Evolutionary conservation across 108 stramenopile species (phyloP).

Genomic region (Nitzschia sp.): DNA sequence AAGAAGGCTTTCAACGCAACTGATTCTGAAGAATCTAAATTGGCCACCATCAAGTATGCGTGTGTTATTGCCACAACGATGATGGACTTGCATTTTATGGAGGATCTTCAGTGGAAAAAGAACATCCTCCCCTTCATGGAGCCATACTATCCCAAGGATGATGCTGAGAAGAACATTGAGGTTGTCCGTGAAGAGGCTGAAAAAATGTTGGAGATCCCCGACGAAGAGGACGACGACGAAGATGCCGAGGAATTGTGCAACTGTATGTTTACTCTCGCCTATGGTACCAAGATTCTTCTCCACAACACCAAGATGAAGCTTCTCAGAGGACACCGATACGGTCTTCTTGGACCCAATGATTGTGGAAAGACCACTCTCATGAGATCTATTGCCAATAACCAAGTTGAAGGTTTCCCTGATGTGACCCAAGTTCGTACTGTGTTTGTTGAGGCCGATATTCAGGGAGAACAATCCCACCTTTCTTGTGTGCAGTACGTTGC

Average conservation of each 20-base stretch:
- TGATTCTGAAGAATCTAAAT: constrained; percentile 51
- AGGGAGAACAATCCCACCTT: constrained; percentile 96
- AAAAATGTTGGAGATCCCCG: constrained; percentile 81
- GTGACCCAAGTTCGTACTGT: constrained; percentile 94
- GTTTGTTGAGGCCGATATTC: constrained; percentile 99
- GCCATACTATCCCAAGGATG: constrained; percentile 64
- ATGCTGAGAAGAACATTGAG: constrained; percentile 70
- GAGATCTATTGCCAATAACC: constrained; percentile 99
- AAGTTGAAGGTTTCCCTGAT: constrained; percentile 99
- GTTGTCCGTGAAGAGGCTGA: constrained; percentile 85
- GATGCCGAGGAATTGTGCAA: constrained; percentile 99
- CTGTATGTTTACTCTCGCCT: constrained; percentile 99
- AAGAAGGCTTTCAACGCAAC: constrained; percentile 58
- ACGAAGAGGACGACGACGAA: constrained; percentile 96
- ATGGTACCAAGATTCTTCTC: constrained; percentile 99
- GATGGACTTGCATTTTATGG: constrained; percentile 92
- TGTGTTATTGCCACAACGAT: constrained; percentile 78
- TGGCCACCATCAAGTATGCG: constrained; percentile 61
- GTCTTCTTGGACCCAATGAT: constrained; percentile 97
- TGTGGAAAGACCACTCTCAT: constrained; percentile 99
- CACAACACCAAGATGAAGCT: constrained; percentile 99
- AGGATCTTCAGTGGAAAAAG: constrained; percentile 91
- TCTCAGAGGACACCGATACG: constrained; percentile 96
- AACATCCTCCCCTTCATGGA: constrained; percentile 55
- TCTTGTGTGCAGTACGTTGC: constrained; percentile 96